phyloP scores from a whole-genome alignment of 2,329 filamentous ascomycete genomes.

The Penicillium digitatum region DNA sequence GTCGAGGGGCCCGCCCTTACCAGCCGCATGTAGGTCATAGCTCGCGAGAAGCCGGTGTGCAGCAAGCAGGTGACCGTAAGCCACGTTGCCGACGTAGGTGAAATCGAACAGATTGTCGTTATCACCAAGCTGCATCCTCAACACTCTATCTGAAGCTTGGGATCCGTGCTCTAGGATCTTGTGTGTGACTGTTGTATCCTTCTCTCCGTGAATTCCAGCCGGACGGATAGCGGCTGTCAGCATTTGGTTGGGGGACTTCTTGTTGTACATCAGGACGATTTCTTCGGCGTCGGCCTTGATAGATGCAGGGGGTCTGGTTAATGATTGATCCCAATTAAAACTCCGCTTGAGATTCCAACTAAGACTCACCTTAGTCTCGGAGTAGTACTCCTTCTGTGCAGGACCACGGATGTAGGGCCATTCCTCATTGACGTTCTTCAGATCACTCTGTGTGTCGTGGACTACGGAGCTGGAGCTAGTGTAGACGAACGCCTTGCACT shows the following conservation, averaged over 20 bases:
- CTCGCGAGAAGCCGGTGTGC: constrained; percentile 66
- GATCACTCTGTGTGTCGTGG: constrained; percentile 73
- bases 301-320: not conserved
- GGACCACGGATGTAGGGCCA: constrained; percentile 72
- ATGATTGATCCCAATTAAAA: not conserved
- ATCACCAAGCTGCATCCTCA: constrained; percentile 76
- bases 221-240: constrained; percentile 79
- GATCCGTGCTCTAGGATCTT: constrained; percentile 69
- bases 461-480: constrained; percentile 86
- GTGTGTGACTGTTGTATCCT: constrained; percentile 72
- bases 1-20: constrained; percentile 60
- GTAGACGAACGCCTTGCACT: constrained; percentile 73
- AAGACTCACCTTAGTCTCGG: constrained; percentile 71
- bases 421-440: constrained; percentile 79
- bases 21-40: constrained; percentile 40
- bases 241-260: constrained; percentile 54
- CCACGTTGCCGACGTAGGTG: constrained; percentile 65
- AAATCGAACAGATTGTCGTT: constrained; percentile 68
- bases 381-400: constrained; percentile 75
- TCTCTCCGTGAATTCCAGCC: constrained; percentile 85
- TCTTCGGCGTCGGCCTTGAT: constrained; percentile 71
- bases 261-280: constrained; percentile 73
- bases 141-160: constrained; percentile 55
- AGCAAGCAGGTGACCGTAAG: constrained; percentile 79
- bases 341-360: constrained; percentile 15